Base-by-base conservation (phyloP, 805 yeast genomes). In the Teunomyces kruisii region DNA sequence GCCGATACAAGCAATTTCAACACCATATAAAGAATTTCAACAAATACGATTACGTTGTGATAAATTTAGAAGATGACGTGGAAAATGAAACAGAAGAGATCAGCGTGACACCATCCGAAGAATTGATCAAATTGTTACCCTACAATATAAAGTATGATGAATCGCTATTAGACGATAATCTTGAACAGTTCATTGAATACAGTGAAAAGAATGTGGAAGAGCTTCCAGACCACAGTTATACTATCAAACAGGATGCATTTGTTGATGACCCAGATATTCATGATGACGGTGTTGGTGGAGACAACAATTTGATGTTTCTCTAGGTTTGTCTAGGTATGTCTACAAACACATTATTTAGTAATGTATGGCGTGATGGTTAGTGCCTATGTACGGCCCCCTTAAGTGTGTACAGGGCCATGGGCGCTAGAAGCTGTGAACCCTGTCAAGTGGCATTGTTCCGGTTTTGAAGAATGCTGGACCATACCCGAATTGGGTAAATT, bases 61-160 rank as follows among this genome's bases (percentile, higher is more conserved):
- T 60, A 9, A 59, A 52, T 35, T 50, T 62, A 19, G 64, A 65
- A 4, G 61, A 56, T 27, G 52, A 55, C 2, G 64, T 62, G 3
- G 62, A 56, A 22, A 51, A 55, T 2, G 55, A 49, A 13, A 43
- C 40, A 6, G 39, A 43, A 10, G 42, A 32, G 13, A 49, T 42
- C 9, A 53, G 45, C n/a, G 49, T 56, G 0, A 44, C 45, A 16
- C 68, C 68, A 0, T 53, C 68, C 2, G 43, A 54, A 9, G 57
- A 56, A 10, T 52, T 67, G 40, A 55, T 48, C 22, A 48, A 50
- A 9, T 36, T 55, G 3, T 50, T 68, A 27, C 72, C 74, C 0
- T 68, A 68, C 49, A 68, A 68, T 39, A 33, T 67, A 19, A 56
- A 53, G 39, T 68, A 68, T 47, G 54, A 57, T 39, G 55, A 50